Base-by-base conservation (phyloP, 176 grass and related monocot species). In the Carex scoparia region DNA sequence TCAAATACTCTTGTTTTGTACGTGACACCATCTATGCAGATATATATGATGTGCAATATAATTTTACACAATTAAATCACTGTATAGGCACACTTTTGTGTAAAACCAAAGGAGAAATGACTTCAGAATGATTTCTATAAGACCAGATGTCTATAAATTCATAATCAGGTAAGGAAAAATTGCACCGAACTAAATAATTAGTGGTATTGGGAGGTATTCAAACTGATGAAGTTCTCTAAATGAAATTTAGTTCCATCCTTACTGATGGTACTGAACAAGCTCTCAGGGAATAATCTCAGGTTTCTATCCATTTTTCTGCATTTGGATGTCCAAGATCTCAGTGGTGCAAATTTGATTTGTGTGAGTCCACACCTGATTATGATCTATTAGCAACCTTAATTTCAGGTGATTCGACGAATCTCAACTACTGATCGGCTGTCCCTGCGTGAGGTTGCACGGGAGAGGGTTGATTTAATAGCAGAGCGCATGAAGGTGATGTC, bases 401-500 rank as follows among this genome's bases (percentile, higher is more conserved):
- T 32, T 6, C 88, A 94, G 42, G 51, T 82, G 5, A 61, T 91
- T 19, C 88, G 62, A 2, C n/a, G 89, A 48, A n/a, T 91, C 31
- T 84, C 85, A 2, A 65, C 46, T 60, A 65, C 76, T 1, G 69
- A 79, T 57, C 84, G 81, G 76, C 4, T 98, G 65, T 89, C 83
- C 0, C 88, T 98, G n/a, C 82, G 88, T 84, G 91, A 98, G 81
- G 83, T 98, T 65, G 95, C 91, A 61, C 58, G 70, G 12, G 93
- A 90, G 8, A 78, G 88, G 42, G 76, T 95, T 18, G 85, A 89
- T 23, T 16, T 90, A 18, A 64, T 92, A 30, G 84, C 91, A 16
- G 91, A 93, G 11, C 88, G 68, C 15, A 95, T 94, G 92, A 98
- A 90, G 60, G 54, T 27, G 14, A 90, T 98, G 89, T 81, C 86